A percentile compares a stretch with the other conserved stretches of the same genome.
Conservation (phyloP, 2,329 filamentous ascomycete genomes). For the Leptosphaerulina australis region DNA sequence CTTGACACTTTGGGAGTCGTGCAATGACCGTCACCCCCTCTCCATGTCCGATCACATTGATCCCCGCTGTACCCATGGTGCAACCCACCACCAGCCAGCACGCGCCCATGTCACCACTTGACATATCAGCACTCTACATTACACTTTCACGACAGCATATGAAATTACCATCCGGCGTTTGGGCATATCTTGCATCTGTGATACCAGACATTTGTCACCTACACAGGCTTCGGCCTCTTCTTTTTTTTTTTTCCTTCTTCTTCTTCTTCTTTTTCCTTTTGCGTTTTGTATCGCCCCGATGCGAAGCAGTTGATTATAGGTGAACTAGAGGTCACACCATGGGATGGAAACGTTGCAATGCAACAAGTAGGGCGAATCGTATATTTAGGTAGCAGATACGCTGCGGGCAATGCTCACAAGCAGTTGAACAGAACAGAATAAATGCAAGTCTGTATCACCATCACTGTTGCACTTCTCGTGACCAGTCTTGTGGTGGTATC, state of each 20-base stretch:
- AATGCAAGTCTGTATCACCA: constrained; percentile 6
- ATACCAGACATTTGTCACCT: constrained; percentile 49
- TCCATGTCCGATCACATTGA: constrained; percentile 3
- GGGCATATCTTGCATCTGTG: constrained; percentile 38
- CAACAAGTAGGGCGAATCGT: constrained; percentile 12
- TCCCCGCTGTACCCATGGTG: constrained; percentile 11
- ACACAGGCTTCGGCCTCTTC: constrained; percentile 37
- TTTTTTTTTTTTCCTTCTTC: too few species aligned
- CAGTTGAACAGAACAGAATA: constrained; percentile 19
- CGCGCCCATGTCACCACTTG: constrained; percentile 25
- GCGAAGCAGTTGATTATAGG: constrained; percentile 13
- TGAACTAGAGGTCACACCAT: constrained; percentile 18
- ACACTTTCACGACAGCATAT: constrained; percentile 41
- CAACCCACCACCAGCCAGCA: constrained; percentile 4
- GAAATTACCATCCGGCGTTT: constrained; percentile 38
- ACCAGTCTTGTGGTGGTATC: neutral
- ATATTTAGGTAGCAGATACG: constrained; percentile 13
- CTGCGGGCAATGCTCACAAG: constrained; percentile 11
- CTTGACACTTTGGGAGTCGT: constrained; percentile 1
- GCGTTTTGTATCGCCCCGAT: constrained; percentile 7
- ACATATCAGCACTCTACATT: constrained; percentile 25
- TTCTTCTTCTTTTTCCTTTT: too few species aligned
- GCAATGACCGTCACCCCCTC: constrained; percentile 14
- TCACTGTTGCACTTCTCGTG: neutral
- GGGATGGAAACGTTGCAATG: constrained; percentile 14